These are phyloP conservation scores for Tetraselmis striata DNA, from an alignment of 139 green algal species.

Conservation along the genomic window DNA sequence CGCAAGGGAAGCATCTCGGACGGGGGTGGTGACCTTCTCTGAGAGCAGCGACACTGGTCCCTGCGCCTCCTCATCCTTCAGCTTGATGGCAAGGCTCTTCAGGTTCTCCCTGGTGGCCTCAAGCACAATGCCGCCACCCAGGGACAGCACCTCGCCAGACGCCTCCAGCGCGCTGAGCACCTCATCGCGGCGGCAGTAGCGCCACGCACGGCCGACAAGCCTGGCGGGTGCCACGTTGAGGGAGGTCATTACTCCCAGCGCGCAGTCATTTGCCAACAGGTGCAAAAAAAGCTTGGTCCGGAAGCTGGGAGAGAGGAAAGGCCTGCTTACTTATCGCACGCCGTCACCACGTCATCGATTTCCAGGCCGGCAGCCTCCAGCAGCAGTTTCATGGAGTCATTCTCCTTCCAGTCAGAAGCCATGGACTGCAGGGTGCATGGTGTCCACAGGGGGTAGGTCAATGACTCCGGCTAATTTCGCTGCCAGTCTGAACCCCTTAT, in stretches of 20 bases:
- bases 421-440: background rate
- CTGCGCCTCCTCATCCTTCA: background rate
- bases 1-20: no score
- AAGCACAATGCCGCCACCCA: background rate
- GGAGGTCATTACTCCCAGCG: no score
- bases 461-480: no score
- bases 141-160: background rate
- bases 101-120: background rate
- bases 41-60: background rate
- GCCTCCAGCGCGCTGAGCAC: background rate
- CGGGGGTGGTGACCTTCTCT: no score
- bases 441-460: no score
- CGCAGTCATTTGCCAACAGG: no score
- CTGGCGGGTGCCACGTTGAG: no score
- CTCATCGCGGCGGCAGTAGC: background rate
- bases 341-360: background rate
- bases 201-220: background rate
- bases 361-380: constrained; percentile 1
- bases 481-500: no score
- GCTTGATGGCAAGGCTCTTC: background rate
- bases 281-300: no score
- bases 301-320: no score
- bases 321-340: background rate
- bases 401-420: background rate
- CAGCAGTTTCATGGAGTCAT: background rate